Evolutionary conservation across 495 filamentous ascomycete genomes (phyloP), one percentile per base, ranked within the genome.

Genomic region (Hypoxylon lienhwacheense): DNA sequence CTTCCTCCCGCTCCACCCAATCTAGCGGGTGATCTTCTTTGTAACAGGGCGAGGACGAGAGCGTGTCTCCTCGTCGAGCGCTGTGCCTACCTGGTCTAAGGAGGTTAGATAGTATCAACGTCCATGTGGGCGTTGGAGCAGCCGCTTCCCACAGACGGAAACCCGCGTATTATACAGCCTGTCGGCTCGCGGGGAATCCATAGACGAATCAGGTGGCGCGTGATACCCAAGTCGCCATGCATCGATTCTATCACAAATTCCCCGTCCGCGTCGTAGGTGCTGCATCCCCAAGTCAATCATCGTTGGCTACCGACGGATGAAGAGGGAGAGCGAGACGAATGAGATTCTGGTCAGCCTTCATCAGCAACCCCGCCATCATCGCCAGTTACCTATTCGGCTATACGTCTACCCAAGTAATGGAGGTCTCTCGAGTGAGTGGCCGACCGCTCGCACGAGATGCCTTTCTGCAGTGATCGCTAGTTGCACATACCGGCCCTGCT

Each of bases 401-500:
- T 47, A 45, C 34, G 17, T 43, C 46, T 39, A n/a, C n/a, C n/a
- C n/a, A n/a, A n/a, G n/a, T n/a, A 19, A 32, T 52, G 42, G 52
- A 41, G 42, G 41, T 47, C 40, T 42, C 34, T 33, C 2, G 22
- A 42, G 51, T 19, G 29, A 61, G 51, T 55, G 58, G 51, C 31
- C 47, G 58, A 28, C 47, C 41, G 52, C 47, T 52, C 42, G 55
- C 58, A 51, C 57, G 52, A 61, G 52, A 61, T 26, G 29, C 29
- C 14, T 36, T 59, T 28, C 47, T 29, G 47, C 47, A 44, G 47
- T 37, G 58, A 55, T 55, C 46, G 47, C 58, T 55, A 61, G 58
- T 61, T 55, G 53, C 58, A 61, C 58, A 29, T 49, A 55, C 47
- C 58, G 58, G 53, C 58, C 47, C 45, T 51, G 8, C 26, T 41